Base-by-base conservation (phyloP, 352 stramenopile species). In the Globisporangium paddicum region DNA sequence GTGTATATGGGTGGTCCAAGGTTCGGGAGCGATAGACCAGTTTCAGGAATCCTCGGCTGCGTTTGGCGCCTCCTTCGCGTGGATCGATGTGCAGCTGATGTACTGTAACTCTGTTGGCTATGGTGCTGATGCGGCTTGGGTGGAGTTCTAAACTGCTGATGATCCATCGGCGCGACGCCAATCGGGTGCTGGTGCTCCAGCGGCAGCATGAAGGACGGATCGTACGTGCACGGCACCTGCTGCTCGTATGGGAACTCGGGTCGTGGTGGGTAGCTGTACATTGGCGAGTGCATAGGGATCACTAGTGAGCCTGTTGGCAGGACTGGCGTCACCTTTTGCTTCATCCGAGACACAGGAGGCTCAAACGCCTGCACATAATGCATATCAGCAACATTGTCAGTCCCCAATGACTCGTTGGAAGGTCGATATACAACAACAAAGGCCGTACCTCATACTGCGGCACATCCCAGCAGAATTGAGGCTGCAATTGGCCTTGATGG, bases 401-500 rank as follows among this genome's bases (percentile, higher is more conserved):
- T 7, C 14, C 14, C 13, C 37, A 42, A 7, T 14, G 37, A 19
- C n/a, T n/a, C n/a, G n/a, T n/a, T n/a, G n/a, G n/a, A n/a, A n/a
- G n/a, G n/a, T n/a, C n/a, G n/a, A n/a, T n/a, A n/a, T n/a, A n/a
- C n/a, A n/a, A n/a, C n/a, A n/a, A n/a, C n/a, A n/a, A n/a, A n/a
- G n/a, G n/a, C n/a, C n/a, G n/a, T 55, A 60, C 59, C 52, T 65
- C 59, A 37, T 45, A 65, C 5, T 16, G 25, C n/a, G 32, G 28
- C 13, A 32, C 51, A 38, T 47, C 25, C 42, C 51, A 56, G 44
- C 35, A 48, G n/a, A 55, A 40, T 16, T 49, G 42, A 3, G 50
- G 25, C 42, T 37, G 28, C 8, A 50, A 18, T 9, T 28, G 59
- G 26, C 18, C 55, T 14, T 14, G 38, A 9, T 41, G 11, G 2